Percentiles rank a stretch among this genome's conserved stretches.
These are phyloP conservation scores for Zasmidium angulare DNA, from an alignment of 2,329 filamentous ascomycete genomes.

Conservation along the genomic window DNA sequence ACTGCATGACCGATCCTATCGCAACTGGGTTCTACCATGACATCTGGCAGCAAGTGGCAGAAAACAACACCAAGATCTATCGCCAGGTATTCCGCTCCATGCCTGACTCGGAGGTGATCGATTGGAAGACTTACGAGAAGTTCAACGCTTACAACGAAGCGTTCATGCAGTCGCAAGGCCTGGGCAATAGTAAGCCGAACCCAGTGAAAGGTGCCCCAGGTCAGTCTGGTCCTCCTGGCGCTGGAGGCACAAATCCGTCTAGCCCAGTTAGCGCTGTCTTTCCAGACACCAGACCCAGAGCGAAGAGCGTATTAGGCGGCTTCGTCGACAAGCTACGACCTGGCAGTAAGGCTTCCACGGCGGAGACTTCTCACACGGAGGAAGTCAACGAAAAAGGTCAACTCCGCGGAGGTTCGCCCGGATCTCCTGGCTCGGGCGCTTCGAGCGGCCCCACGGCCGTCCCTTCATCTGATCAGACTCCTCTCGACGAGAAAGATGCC, in stretches of 20 bases:
- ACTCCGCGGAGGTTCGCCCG: constrained; percentile 16
- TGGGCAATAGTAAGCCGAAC: constrained; percentile 53
- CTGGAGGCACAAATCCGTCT: constrained; percentile 29
- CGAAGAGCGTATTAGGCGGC: constrained; percentile 30
- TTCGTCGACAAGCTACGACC: constrained; percentile 36
- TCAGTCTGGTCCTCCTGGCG: constrained; percentile 51
- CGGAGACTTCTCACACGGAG: constrained; percentile 19
- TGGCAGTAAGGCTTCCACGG: constrained; percentile 26
- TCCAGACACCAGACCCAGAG: constrained; percentile 2
- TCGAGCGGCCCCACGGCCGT: constrained; percentile 32
- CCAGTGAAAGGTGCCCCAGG: constrained; percentile 49
- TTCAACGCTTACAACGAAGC: constrained; percentile 73
- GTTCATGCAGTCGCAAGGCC: constrained; percentile 67
- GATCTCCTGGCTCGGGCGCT: constrained; percentile 23
- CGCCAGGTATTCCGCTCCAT: constrained; percentile 93
- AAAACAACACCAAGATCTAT: constrained; percentile 94
- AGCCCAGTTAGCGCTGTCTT: constrained; percentile 14
- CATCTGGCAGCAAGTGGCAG: constrained; percentile 81
- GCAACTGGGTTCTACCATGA: constrained; percentile 80
- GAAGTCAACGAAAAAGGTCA: constrained; percentile 28
- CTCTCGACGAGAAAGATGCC: constrained; percentile 29
- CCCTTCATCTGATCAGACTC: constrained; percentile 26
- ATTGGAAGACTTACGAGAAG: constrained; percentile 90
- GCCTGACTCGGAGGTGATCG: constrained; percentile 91
- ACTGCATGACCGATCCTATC: constrained; percentile 93